Base-by-base conservation (phyloP, 805 yeast species). In the Lachancea nothofagi region DNA sequence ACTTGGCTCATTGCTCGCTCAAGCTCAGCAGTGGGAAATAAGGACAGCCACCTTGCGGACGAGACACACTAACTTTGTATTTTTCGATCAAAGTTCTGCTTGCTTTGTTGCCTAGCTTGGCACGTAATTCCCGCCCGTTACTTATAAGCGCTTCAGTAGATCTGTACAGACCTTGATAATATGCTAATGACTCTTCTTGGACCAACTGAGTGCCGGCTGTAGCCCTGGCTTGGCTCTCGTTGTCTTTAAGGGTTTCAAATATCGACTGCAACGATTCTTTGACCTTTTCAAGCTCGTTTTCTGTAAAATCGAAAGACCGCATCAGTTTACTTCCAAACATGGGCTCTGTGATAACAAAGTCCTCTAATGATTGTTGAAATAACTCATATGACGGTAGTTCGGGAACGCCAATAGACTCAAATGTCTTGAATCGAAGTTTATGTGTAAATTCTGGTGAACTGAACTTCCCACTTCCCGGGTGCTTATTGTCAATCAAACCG, bases 331-430 rank as follows among this genome's bases (percentile, higher is more conserved):
- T 3, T 2, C 43, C 17, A 18, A 56, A 44, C 36, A 40, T 35
- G 2, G 59, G 52, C 18, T 47, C 58, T 2, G 43, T 29, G 7
- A 55, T 42, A 1, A 42, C 23, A 41, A 49, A 49, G 6, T 51
- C 55, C 5, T 46, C 25, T 5, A 63, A 23, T 3, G 57, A 52
- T 17, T 44, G 43, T 21, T 49, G 47, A 37, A 62, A 57, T 2
- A 47, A 30, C 1, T 49, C 60, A 48, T 62, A 79, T 0, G 67
- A 54, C 2, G 90, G 88, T 29, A 76, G 51, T 21, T 69, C 71
- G 1, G 96, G 96, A 8, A 78, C 77, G 0, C 94, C 95, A 15
- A 88, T 81, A 0, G 87, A 74, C 17, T 81, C 74, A 65, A 83
- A 85, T 3, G 93, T 78, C 57, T 86, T 87, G 74, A 86, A 71